Evolutionary conservation across 352 stramenopile species (phyloP).

Genomic region (Phytopythium sindhum): DNA sequence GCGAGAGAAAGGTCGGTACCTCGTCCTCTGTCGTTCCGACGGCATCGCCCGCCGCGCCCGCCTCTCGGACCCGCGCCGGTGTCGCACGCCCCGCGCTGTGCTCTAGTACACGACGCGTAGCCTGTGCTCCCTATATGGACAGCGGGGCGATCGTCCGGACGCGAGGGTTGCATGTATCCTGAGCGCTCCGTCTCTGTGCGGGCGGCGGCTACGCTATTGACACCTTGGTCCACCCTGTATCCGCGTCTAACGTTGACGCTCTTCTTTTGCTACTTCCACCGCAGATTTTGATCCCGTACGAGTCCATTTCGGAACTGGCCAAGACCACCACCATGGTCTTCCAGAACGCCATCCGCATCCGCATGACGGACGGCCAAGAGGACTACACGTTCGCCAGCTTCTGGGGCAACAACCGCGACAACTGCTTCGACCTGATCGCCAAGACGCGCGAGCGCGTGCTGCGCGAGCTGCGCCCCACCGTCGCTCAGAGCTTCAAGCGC

Average conservation of each 20-base stretch:
- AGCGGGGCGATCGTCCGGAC: neutral
- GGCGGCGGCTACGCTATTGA: slow-evolving; percentile 2
- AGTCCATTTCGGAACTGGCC: slow-evolving; percentile 70
- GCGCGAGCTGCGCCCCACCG: slow-evolving; percentile 18
- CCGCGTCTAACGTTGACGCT: slow-evolving; percentile 5
- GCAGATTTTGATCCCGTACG: slow-evolving; percentile 82
- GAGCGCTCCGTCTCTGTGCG: neutral
- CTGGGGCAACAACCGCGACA: slow-evolving; percentile 79
- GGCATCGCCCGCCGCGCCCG: neutral
- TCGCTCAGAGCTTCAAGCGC: slow-evolving; percentile 8
- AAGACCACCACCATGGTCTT: slow-evolving; percentile 87
- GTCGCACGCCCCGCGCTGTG: neutral
- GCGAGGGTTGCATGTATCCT: slow-evolving; percentile 5
- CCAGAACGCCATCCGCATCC: slow-evolving; percentile 69
- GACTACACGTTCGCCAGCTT: slow-evolving; percentile 87
- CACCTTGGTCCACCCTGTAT: slow-evolving; percentile 8
- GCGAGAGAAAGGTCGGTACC: slow-evolving; percentile 69
- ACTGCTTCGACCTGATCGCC: slow-evolving; percentile 71
- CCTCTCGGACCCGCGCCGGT: neutral
- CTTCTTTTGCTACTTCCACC: too few relatives aligned
- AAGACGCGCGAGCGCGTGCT: slow-evolving; percentile 61
- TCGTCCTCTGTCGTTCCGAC: slow-evolving; percentile 4
- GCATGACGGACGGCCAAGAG: slow-evolving; percentile 47
- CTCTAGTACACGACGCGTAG: too few relatives aligned
- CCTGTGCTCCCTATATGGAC: too few relatives aligned